Base-by-base conservation (phyloP, 768 basidiomycete species). In the Boletus sp. region DNA sequence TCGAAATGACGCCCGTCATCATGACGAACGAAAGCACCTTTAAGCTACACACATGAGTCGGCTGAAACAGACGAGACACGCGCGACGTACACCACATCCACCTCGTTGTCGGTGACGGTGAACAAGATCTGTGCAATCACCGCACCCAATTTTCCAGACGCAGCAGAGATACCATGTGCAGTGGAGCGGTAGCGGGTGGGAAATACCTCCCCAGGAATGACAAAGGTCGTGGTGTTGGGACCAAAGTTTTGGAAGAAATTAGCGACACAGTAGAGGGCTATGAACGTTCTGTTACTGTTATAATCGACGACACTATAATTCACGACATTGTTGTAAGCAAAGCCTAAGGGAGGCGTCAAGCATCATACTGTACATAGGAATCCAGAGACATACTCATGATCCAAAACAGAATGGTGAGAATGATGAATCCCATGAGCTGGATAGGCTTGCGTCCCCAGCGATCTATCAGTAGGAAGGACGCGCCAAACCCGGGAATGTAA, bases 191-290 rank as follows among this genome's bases (percentile, higher is more conserved):
- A 91, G 47, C 90, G 87, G 2, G 91, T 93, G 1, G 91, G 91
- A 82, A 91, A 92, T 36, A 77, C 80, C 67, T 92, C 90, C 52
- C 87, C 88, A 0, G 91, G 89, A 12, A 91, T 76, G 53, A 90
- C 63, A 72, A 92, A 92, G 0, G 89, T 90, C 1, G 88, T 90
- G 1, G 80, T 80, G 62, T 90, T 89, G 11, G 86, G 87, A 1
- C 87, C 89, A 59, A 90, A 91, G 73, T 92, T 91, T 75, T 89
- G 86, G 85, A 91, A 90, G 75, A 90, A 90, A 69, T 88, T 86
- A 64, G 89, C 80, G 17, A 92, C 74, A 69, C 88, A 89, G 75
- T 91, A 92, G 18, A 90, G 78, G 72, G 85, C 85, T 48, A 90
- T 82, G 69, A 92, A 89, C 4, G 78, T n/a, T n/a, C 87, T 84